Conservation (phyloP, 1,139 yeast genomes). For the Magnusiomyces ingens region DNA sequence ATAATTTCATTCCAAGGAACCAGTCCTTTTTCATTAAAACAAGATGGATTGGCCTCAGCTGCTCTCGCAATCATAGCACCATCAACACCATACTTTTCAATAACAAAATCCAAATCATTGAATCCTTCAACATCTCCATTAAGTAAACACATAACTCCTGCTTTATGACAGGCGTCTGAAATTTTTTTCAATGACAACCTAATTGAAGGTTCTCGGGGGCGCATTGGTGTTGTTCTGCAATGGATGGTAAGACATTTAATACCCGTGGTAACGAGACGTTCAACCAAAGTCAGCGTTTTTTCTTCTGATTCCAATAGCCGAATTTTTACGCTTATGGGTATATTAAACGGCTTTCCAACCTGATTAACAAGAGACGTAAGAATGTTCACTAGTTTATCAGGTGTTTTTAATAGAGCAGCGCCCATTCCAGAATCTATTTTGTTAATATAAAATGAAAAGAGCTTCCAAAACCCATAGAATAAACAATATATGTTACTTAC, state of each 20-base stretch:
- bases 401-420: conserved; percentile 78
- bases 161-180: conserved; percentile 52
- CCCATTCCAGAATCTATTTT: conserved; percentile 73
- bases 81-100: conserved; percentile 45
- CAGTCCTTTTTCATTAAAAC: conserved; percentile 40
- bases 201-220: conserved; percentile 77
- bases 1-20: conserved; percentile 50
- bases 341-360: conserved; percentile 69
- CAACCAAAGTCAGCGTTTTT: conserved; percentile 57
- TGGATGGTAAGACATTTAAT: conserved; percentile 80
- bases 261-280: conserved; percentile 68
- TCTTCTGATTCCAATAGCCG: conserved; percentile 58
- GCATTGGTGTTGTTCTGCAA: conserved; percentile 83
- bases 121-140: conserved; percentile 69
- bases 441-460: conserved; percentile 46
- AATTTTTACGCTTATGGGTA: conserved; percentile 87
- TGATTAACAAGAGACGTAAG: conserved; percentile 59
- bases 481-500: not conserved
- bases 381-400: conserved; percentile 68
- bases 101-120: conserved; percentile 49
- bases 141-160: conserved; percentile 63
- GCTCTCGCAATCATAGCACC: conserved; percentile 94
- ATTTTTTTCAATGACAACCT: conserved; percentile 52
- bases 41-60: conserved; percentile 82
- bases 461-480: conserved; percentile 18